Evolutionary conservation across 2,329 filamentous ascomycete genomes (phyloP).

Genomic region (Botrytis tulipae): DNA sequence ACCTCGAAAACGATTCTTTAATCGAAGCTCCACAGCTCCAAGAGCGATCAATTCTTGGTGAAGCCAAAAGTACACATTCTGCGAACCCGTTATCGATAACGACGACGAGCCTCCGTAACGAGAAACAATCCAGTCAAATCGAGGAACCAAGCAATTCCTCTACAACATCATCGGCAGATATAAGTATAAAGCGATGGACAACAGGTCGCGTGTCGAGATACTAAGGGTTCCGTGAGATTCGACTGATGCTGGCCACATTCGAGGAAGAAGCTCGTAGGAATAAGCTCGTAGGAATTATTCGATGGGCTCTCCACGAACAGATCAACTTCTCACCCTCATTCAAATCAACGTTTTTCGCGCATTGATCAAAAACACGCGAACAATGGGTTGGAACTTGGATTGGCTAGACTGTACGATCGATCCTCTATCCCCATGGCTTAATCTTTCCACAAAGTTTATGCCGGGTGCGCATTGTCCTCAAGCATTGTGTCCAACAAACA

Average conservation of each 20-base stretch:
- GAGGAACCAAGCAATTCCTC: not conserved
- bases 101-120: too few relatives aligned
- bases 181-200: not conserved
- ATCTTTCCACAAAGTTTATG: slow-evolving; percentile 38
- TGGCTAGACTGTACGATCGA: slow-evolving; percentile 36
- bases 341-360: slow-evolving; percentile 43
- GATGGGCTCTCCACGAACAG: not conserved
- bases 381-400: not conserved
- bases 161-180: not conserved
- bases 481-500: slow-evolving; percentile 42
- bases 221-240: not conserved
- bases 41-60: not conserved
- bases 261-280: not conserved
- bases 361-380: slow-evolving; percentile 40
- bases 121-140: not conserved
- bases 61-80: not conserved
- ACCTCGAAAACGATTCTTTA: not conserved
- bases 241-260: not conserved
- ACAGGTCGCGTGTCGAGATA: not conserved
- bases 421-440: slow-evolving; percentile 33
- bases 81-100: not conserved
- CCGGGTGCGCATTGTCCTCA: slow-evolving; percentile 39
- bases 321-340: slow-evolving; percentile 10
- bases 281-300: not conserved
- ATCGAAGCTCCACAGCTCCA: not conserved